Conservation (phyloP, 768 basidiomycete genomes). For the Rhizopogon vulgaris region DNA sequence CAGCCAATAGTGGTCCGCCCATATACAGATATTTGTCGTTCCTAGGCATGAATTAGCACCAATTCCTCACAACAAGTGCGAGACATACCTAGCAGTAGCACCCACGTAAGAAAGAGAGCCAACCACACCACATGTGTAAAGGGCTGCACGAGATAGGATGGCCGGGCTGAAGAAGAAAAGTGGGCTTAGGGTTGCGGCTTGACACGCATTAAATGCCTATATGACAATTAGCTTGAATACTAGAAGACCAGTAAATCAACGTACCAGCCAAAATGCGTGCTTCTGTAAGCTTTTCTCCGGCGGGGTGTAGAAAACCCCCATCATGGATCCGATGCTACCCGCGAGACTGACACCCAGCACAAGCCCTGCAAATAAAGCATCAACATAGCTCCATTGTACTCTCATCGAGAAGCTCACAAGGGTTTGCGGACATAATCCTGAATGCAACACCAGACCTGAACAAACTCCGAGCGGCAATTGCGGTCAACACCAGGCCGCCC, state of each 20-base stretch:
- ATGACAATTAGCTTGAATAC: constrained; percentile 3
- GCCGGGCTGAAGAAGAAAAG: constrained; percentile 87
- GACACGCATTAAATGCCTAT: constrained; percentile 79
- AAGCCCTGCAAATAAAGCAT: constrained; percentile 42
- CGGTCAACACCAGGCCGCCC: constrained; percentile 70
- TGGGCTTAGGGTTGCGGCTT: constrained; percentile 81
- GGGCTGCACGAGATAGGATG: constrained; percentile 76
- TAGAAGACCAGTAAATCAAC: constrained; percentile 15
- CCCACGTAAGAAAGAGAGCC: constrained; percentile 83
- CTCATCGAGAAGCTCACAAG: constrained; percentile 44
- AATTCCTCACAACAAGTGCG: background rate
- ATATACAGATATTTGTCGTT: constrained; percentile 82
- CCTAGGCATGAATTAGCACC: constrained; percentile 19
- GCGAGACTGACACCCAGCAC: constrained; percentile 77
- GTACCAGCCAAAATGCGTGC: constrained; percentile 74
- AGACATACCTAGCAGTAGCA: constrained; percentile 68
- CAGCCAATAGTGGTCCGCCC: constrained; percentile 84
- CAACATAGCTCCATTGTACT: background rate
- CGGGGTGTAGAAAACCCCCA: constrained; percentile 72
- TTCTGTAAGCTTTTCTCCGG: constrained; percentile 74
- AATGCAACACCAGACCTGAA: constrained; percentile 64
- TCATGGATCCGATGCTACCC: constrained; percentile 80
- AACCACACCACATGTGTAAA: constrained; percentile 86
- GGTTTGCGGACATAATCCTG: constrained; percentile 78
- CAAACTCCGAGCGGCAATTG: constrained; percentile 71